A percentile compares a stretch with the other conserved stretches of the same genome.
phyloP scores from a whole-genome alignment of 108 stramenopile species.

The Skeletonema grethae region DNA sequence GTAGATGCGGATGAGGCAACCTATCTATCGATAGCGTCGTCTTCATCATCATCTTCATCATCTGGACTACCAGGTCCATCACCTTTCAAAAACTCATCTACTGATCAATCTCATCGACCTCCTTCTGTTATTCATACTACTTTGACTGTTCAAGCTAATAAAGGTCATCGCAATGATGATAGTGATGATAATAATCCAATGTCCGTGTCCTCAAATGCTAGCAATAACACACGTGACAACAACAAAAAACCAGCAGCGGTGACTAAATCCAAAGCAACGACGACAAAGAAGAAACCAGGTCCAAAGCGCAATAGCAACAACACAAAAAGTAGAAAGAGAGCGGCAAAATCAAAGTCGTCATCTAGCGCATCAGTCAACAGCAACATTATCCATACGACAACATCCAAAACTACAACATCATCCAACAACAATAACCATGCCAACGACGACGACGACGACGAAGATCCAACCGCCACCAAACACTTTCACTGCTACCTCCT shows the following conservation, averaged over 20 bases:
- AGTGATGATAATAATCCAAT: neutral
- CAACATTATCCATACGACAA: neutral
- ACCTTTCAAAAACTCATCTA: neutral
- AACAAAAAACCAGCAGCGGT: neutral
- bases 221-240: neutral
- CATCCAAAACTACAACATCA: neutral
- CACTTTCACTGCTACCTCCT: conserved; percentile 62
- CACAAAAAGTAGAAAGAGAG: neutral
- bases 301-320: neutral
- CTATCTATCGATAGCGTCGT: conserved; percentile 10
- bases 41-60: neutral
- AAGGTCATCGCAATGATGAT: neutral
- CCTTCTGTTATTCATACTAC: conserved; percentile 8
- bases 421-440: neutral
- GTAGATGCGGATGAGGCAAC: conserved; percentile 2
- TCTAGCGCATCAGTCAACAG: neutral
- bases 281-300: neutral
- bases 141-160: neutral
- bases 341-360: neutral
- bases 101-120: neutral
- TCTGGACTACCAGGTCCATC: conserved; percentile 30
- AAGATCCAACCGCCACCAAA: conserved; percentile 12
- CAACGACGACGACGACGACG: too few relatives aligned
- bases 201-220: too few relatives aligned
- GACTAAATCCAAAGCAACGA: neutral